Evolutionary conservation across 2,329 filamentous ascomycete genomes (phyloP).

Genomic region (Epichloe scottii): DNA sequence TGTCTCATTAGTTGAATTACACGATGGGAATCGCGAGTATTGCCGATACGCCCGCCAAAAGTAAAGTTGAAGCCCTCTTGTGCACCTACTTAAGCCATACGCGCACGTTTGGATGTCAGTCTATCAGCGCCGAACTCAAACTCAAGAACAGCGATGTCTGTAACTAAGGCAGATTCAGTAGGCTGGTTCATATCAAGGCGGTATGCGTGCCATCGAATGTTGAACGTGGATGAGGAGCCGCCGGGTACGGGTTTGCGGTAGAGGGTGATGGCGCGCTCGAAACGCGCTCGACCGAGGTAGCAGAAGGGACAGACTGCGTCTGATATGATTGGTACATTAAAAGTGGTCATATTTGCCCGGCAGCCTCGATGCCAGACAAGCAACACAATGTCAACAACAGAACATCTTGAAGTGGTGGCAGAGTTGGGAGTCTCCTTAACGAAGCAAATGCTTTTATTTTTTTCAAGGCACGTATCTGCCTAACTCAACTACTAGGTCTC

Average conservation of each 20-base stretch:
- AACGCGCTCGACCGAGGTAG: slow-evolving; percentile 67
- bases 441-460: too few species aligned
- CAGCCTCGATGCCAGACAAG: too few species aligned
- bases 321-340: slow-evolving; percentile 66
- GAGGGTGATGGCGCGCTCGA: slow-evolving; percentile 56
- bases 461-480: too few species aligned
- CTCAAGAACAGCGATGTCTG: slow-evolving; percentile 42
- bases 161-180: slow-evolving; percentile 29
- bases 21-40: slow-evolving; percentile 69
- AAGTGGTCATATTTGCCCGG: slow-evolving; percentile 49
- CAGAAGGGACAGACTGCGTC: slow-evolving; percentile 73
- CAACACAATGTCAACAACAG: too few species aligned
- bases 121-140: slow-evolving; percentile 62
- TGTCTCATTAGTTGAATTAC: slow-evolving; percentile 56
- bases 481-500: too few species aligned
- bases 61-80: slow-evolving; percentile 61
- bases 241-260: slow-evolving; percentile 51
- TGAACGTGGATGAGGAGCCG: slow-evolving; percentile 53
- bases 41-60: slow-evolving; percentile 59
- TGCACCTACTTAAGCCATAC: slow-evolving; percentile 44
- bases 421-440: too few species aligned
- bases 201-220: slow-evolving; percentile 64
- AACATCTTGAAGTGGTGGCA: too few species aligned
- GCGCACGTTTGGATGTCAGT: slow-evolving; percentile 41
- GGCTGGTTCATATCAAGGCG: slow-evolving; percentile 52